Conservation (phyloP, 2,329 filamentous ascomycete genomes). For the Colletotrichum sp. region DNA sequence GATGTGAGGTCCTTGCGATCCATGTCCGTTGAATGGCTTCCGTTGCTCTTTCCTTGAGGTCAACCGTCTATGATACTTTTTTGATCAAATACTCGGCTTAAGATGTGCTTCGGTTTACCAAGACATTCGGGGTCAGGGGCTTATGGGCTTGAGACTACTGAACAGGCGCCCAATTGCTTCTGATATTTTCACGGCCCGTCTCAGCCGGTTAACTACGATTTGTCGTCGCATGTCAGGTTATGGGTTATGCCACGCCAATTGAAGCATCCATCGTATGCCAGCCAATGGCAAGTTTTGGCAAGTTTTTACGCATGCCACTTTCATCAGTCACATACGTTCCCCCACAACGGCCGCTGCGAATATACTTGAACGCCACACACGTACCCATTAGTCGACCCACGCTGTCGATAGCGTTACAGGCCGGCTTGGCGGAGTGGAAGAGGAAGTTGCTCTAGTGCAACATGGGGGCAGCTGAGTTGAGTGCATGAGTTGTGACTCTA, state of each 20-base stretch:
- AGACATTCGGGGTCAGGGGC: neutral
- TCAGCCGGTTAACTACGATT: neutral
- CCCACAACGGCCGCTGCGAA: neutral
- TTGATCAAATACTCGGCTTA: neutral
- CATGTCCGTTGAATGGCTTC: neutral
- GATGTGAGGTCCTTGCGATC: slow-evolving; percentile 21
- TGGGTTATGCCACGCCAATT: neutral
- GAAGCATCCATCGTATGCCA: neutral
- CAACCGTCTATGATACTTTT: neutral
- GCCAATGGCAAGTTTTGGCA: neutral
- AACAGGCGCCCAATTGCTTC: neutral
- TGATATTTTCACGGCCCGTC: neutral
- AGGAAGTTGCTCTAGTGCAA: neutral
- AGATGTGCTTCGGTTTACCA: neutral
- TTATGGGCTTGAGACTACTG: neutral
- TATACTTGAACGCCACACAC: neutral
- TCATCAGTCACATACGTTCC: neutral
- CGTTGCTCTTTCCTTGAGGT: neutral
- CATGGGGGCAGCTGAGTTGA: neutral
- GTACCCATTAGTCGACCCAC: neutral
- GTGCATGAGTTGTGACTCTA: neutral
- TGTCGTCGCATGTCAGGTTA: neutral
- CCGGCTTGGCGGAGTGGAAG: neutral
- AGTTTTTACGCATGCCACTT: neutral
- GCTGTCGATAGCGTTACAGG: neutral